phyloP scores from a whole-genome alignment of 1,284 basidiomycete species.

The Ceratobasidium sp. region DNA sequence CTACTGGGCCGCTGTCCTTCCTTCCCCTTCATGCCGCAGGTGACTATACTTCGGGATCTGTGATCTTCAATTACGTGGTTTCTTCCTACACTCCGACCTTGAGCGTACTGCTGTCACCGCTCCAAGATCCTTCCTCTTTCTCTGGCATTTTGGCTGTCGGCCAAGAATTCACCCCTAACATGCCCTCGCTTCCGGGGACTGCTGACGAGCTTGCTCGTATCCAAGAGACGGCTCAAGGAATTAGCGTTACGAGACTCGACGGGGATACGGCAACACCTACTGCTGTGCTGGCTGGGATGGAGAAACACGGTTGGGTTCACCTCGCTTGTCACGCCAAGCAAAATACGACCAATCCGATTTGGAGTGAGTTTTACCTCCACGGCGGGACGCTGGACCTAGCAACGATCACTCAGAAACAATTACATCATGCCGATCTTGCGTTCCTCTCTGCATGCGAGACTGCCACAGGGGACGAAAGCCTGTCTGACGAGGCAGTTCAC shows the following conservation, averaged over 20 bases:
- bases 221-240: neutral
- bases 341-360: neutral
- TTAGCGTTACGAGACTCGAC: neutral
- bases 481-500: conserved; percentile 1
- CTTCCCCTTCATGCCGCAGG: conserved; percentile 52
- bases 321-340: conserved; percentile 31
- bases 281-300: conserved; percentile 9
- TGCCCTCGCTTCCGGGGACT: neutral
- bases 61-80: neutral
- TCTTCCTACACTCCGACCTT: conserved; percentile 2
- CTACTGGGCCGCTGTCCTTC: neutral
- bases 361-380: neutral
- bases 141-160: neutral
- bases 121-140: neutral
- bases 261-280: neutral
- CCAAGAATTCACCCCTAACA: neutral
- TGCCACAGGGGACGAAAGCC: neutral
- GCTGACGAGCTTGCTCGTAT: neutral
- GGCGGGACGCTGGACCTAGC: neutral
- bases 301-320: conserved; percentile 33
- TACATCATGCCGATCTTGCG: neutral
- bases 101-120: neutral
- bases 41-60: conserved; percentile 12
- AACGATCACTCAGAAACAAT: neutral
- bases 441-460: conserved; percentile 11